phyloP scores from a whole-genome alignment of 495 filamentous ascomycete genomes.

The Rostrohypoxylon terebratum region DNA sequence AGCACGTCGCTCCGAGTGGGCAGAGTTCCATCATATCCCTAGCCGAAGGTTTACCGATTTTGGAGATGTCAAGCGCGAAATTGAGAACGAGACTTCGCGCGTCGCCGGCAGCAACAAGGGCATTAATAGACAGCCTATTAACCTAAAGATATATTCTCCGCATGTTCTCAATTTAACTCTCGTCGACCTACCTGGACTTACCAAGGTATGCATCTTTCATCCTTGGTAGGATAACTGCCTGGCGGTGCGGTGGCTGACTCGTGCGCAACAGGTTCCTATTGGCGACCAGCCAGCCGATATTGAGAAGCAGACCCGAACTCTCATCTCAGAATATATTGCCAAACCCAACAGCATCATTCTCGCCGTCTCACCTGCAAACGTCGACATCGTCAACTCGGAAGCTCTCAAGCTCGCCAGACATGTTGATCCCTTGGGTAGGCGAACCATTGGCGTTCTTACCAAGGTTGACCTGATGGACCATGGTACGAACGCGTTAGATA shows the following conservation, averaged over 20 bases:
- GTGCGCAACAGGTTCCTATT: constrained; percentile 77
- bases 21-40: constrained; percentile 95
- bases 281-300: constrained; percentile 98
- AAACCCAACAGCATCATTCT: constrained; percentile 99
- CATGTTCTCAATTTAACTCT: constrained; percentile 96
- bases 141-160: constrained; percentile 98
- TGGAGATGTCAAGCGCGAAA: constrained; percentile 90
- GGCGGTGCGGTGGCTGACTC: constrained; percentile 17
- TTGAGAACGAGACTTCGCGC: constrained; percentile 94
- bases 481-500: constrained; percentile 97
- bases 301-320: constrained; percentile 96
- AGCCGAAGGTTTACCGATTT: constrained; percentile 94
- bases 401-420: constrained; percentile 95
- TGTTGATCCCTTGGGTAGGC: constrained; percentile 93
- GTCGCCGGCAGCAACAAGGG: constrained; percentile 99
- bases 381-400: constrained; percentile 98
- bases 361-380: constrained; percentile 96
- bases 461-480: constrained; percentile 99
- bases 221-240: not conserved
- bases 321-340: constrained; percentile 98
- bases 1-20: constrained; percentile 78
- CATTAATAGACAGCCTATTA: constrained; percentile 97
- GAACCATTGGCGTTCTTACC: constrained; percentile 97
- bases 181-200: constrained; percentile 95
- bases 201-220: constrained; percentile 73